Evolutionary conservation across 352 stramenopile species (phyloP), one percentile per base, ranked within the genome.

Genomic region (Phytopythium mirpurense): DNA sequence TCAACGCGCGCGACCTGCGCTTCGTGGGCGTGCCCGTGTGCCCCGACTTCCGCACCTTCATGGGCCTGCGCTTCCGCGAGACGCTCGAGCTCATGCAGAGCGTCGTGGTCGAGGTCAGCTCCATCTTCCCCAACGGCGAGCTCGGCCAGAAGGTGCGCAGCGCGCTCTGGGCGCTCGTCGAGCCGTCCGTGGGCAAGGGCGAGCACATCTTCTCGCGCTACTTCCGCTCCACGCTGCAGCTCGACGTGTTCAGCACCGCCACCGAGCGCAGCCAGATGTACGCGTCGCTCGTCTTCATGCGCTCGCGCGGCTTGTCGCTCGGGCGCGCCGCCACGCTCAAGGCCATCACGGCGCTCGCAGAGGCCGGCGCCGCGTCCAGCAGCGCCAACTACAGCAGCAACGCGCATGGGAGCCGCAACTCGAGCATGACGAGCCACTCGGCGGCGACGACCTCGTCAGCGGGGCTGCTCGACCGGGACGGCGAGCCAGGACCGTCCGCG

Each of bases 201-300:
- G 76, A 89, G 45, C 80, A 91, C 57, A 67, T 91, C 24, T 91
- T 78, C 34, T 77, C 80, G 5, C 75, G 80, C 15, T 91, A 91
- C 52, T 74, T 89, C 40, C 71, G 80, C 5, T 88, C 76, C 3
- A 76, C 76, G 19, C 64, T 88, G 10, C 81, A 85, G 23, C 62
- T 83, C 15, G 74, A 87, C 31, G 49, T 47, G 6, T 38, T 65
- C 9, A 51, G 18, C 27, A 51, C 40, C 18, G 29, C 29, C 16
- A 35, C 35, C 34, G 47, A 54, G 34, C 47, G 47, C 4, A 29
- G n/a, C 47, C 29, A 34, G 15, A 19, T 54, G 14, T 29, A 32
- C 16, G 23, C 31, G 8, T 54, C 47, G 19, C 32, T 54, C 18
- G 34, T 21, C 2, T 51, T 19, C 27, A 51, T 51, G 45, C 45